phyloP scores from a whole-genome alignment of 495 filamentous ascomycete species.

The Amphirosellinia nigrospora region DNA sequence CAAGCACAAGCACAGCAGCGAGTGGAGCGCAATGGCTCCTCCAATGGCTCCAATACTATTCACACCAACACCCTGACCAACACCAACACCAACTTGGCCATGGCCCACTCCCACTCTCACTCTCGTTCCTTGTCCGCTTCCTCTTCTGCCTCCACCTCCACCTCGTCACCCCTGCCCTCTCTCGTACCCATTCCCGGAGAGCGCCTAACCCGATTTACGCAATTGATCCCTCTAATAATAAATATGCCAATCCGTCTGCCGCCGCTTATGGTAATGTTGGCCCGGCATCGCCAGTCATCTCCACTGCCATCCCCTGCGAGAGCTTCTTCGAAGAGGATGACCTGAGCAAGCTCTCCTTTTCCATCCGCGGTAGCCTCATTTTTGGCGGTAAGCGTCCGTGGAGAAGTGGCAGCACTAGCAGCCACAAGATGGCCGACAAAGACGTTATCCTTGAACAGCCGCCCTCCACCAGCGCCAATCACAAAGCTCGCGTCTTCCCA shows the following conservation, averaged over 20 bases:
- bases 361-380: constrained; percentile 69
- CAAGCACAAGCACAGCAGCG: neutral
- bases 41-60: neutral
- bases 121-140: constrained; percentile 14
- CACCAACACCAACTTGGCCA: neutral
- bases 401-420: constrained; percentile 31
- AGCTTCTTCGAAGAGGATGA: constrained; percentile 58
- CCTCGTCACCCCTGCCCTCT: constrained; percentile 21
- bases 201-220: constrained; percentile 27
- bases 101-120: constrained; percentile 5
- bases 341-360: constrained; percentile 57
- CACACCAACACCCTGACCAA: neutral
- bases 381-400: constrained; percentile 58
- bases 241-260: neutral
- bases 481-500: constrained; percentile 37
- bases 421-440: constrained; percentile 27
- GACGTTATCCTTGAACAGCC: constrained; percentile 25
- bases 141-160: neutral
- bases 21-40: neutral
- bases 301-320: constrained; percentile 58
- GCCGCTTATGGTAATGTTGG: neutral
- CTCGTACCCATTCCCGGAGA: constrained; percentile 6
- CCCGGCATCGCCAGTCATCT: constrained; percentile 49
- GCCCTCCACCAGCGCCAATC: constrained; percentile 25
- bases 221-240: constrained; percentile 8